Conservation (phyloP, 495 filamentous ascomycete species). For the Penicillium ochrochloron region DNA sequence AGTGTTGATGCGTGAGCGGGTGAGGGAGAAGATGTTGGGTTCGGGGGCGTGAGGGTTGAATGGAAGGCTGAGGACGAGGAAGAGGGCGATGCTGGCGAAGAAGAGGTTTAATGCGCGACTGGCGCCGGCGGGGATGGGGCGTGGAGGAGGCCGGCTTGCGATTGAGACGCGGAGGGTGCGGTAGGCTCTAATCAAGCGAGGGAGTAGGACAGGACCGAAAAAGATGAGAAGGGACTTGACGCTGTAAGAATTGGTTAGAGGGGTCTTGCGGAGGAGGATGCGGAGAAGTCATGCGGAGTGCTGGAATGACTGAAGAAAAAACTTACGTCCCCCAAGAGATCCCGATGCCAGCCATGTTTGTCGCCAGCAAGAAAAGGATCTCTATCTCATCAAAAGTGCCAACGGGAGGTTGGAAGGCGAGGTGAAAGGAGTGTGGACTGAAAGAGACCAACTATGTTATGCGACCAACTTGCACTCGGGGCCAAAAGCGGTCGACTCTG, state of each 20-base stretch:
- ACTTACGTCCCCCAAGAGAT: constrained; percentile 47
- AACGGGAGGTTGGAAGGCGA: background rate
- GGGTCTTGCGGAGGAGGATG: background rate
- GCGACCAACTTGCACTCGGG: background rate
- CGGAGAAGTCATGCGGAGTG: constrained; percentile 1
- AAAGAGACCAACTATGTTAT: background rate
- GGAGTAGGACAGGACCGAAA: constrained; percentile 84
- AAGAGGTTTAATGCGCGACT: constrained; percentile 64
- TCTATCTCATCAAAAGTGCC: constrained; percentile 6
- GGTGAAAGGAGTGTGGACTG: background rate
- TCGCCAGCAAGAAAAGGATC: background rate
- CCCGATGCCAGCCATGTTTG: constrained; percentile 38
- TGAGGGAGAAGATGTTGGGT: constrained; percentile 79
- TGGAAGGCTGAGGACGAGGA: constrained; percentile 68
- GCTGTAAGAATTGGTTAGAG: constrained; percentile 41
- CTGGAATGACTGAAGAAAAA: constrained; percentile 10
- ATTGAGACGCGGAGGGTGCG: constrained; percentile 65
- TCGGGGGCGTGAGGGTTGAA: constrained; percentile 61
- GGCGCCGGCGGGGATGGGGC: constrained; percentile 45
- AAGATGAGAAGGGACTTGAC: constrained; percentile 80
- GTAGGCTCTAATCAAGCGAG: constrained; percentile 72
- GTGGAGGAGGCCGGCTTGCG: constrained; percentile 58
- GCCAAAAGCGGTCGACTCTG: constrained; percentile 10
- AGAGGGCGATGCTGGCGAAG: constrained; percentile 56
- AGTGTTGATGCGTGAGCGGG: constrained; percentile 81